Evolutionary conservation across 2,329 filamentous ascomycete genomes (phyloP).

Genomic region (Fusarium chuoi): DNA sequence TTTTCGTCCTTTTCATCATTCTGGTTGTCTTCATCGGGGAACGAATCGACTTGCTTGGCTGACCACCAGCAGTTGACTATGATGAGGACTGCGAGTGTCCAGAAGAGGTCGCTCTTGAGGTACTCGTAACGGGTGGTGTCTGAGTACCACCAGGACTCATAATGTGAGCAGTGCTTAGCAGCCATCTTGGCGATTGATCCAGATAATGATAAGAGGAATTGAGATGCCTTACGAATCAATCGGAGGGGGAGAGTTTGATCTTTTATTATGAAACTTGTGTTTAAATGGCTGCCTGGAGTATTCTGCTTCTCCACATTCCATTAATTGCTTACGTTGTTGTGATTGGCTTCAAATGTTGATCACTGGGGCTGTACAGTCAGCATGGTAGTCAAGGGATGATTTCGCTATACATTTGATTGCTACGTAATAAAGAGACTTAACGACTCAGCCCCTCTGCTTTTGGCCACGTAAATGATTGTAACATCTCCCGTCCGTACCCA

Average conservation of each 20-base stretch:
- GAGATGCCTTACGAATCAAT: neutral
- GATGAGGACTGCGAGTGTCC: conserved; percentile 17
- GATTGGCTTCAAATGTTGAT: neutral
- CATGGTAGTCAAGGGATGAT: no score
- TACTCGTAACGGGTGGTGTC: conserved; percentile 24
- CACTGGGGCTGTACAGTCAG: neutral
- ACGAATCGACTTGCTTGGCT: neutral
- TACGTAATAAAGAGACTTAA: neutral
- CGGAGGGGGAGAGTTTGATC: no score
- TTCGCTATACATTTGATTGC: neutral
- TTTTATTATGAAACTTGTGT: neutral
- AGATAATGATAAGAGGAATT: neutral
- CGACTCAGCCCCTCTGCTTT: neutral
- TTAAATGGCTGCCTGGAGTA: conserved; percentile 14
- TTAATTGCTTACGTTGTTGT: no score
- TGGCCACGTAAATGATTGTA: neutral
- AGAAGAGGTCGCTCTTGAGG: conserved; percentile 25
- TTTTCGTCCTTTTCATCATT: neutral
- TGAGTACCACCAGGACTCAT: conserved; percentile 17
- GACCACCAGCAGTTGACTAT: conserved; percentile 21
- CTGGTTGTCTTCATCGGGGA: neutral
- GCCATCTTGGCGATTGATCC: neutral
- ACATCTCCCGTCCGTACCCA: rapidly evolving
- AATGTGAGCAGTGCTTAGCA: neutral
- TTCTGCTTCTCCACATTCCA: neutral